Base-by-base conservation (phyloP, 345 rosid genomes). In the Eucalyptus decipiens region DNA sequence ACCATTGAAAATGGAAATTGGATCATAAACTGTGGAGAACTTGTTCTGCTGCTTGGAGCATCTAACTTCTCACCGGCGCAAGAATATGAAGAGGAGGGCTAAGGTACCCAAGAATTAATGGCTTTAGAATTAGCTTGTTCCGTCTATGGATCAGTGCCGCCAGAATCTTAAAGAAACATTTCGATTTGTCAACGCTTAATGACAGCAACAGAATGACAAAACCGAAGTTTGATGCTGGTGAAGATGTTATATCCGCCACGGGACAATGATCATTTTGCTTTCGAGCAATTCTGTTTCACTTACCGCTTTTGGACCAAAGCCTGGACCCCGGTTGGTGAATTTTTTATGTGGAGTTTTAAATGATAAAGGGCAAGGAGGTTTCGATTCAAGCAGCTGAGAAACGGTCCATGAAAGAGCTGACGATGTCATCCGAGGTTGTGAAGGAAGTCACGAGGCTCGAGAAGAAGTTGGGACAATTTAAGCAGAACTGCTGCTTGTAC, bases 121-220 rank as follows among this genome's bases (percentile, higher is more conserved):
- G 96, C 94, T 37, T 94, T 95, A 54, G 97, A 97, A 87, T 91
- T 97, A 87, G 99, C 99, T 9, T 94, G 96, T 91, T 92, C 95
- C 50, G 87, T 95, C 45, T 97, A 96, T 90, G 99, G 99, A 91
- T 97, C 98, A 81, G 95, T 97, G 99, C 99, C 98, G 42, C 69
- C 95, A 93, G 0, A 86, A 97, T 88, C 92, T 93, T 89, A 94
- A 95, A 52, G 97, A 94, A 54, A 67, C 95, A 3, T 89, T 56
- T 0, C 0, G 89, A 87, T 97, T 95, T 93, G 88, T 14, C 91
- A 58, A 91, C 90, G 80, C 90, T 89, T 54, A 86, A 60, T 76
- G 90, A 90, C 28, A 83, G 60, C 56, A 72, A 87, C 48, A 60
- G 86, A 86, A 90, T 32, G 90, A 89, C 47, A 34, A 91, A 87